Evolutionary conservation across 805 yeast genomes (phyloP).

Genomic region (Millerozyma miso): DNA sequence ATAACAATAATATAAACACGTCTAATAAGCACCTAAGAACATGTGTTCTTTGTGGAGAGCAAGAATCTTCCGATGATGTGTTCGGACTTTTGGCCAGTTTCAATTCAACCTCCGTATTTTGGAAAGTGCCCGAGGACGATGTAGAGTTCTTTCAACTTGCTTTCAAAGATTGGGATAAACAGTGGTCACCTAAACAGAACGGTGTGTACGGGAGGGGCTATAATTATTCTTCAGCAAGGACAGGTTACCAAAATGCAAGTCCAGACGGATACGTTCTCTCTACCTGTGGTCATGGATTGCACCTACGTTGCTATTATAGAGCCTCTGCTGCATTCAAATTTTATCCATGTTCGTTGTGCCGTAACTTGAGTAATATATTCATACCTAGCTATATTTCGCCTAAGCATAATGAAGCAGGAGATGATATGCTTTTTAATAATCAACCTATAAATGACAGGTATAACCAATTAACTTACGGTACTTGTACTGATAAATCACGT

Average conservation of each 20-base stretch:
- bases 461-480: conserved; percentile 20
- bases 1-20: conserved; percentile 6
- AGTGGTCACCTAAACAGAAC: conserved; percentile 12
- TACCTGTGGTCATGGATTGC: conserved; percentile 54
- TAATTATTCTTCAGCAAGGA: conserved; percentile 16
- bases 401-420: background rate
- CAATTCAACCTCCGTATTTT: conserved; percentile 43
- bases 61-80: conserved; percentile 39
- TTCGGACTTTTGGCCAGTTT: conserved; percentile 59
- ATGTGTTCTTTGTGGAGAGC: conserved; percentile 61
- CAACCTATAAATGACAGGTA: conserved; percentile 13
- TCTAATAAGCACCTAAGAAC: conserved; percentile 20
- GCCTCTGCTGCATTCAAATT: conserved; percentile 20
- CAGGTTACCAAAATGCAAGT: conserved; percentile 7
- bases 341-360: conserved; percentile 50
- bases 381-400: conserved; percentile 39
- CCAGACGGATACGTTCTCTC: conserved; percentile 28
- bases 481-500: conserved; percentile 24
- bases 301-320: conserved; percentile 38
- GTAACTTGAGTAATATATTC: conserved; percentile 39
- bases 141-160: conserved; percentile 14
- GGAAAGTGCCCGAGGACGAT: conserved; percentile 38
- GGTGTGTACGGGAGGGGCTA: conserved; percentile 18
- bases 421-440: background rate
- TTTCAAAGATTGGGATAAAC: conserved; percentile 19